Percentiles rank a stretch among this genome's conserved stretches.
phyloP scores from a whole-genome alignment of 2,329 filamentous ascomycete genomes.

The Erysiphe pulchra region DNA sequence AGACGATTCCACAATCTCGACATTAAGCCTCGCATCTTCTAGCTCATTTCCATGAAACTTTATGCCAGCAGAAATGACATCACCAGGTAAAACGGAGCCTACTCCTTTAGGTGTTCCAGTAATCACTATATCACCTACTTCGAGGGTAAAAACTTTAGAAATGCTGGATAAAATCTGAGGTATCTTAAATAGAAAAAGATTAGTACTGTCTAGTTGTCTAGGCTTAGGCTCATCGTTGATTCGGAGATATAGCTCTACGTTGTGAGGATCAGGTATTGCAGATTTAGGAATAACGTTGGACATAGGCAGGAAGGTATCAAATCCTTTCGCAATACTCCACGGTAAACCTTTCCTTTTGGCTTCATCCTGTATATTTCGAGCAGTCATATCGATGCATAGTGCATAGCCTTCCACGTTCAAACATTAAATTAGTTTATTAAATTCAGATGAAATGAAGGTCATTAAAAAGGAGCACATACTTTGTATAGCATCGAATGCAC shows the following conservation, averaged over 20 bases:
- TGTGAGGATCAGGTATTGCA: conserved; percentile 63
- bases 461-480: conserved; percentile 21
- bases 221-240: conserved; percentile 53
- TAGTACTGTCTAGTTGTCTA: conserved; percentile 69
- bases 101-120: conserved; percentile 98
- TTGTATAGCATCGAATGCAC: conserved; percentile 60
- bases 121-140: conserved; percentile 75
- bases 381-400: conserved; percentile 91
- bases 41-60: conserved; percentile 59
- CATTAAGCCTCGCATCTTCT: conserved; percentile 62
- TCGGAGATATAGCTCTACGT: conserved; percentile 61
- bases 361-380: conserved; percentile 82
- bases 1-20: conserved; percentile 55
- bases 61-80: conserved; percentile 67
- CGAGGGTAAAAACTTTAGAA: conserved; percentile 78
- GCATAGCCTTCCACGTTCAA: conserved; percentile 38
- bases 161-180: conserved; percentile 75
- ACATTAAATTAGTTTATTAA: conserved; percentile 1
- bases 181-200: conserved; percentile 81
- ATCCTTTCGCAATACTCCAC: conserved; percentile 91
- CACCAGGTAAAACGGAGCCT: conserved; percentile 59
- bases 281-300: conserved; percentile 58
- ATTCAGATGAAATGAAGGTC: background rate
- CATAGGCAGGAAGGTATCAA: conserved; percentile 88
- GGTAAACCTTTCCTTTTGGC: conserved; percentile 92